Evolutionary conservation across 495 filamentous ascomycete genomes (phyloP), one percentile per base, ranked within the genome.

Genomic region (Thozetella sp.): DNA sequence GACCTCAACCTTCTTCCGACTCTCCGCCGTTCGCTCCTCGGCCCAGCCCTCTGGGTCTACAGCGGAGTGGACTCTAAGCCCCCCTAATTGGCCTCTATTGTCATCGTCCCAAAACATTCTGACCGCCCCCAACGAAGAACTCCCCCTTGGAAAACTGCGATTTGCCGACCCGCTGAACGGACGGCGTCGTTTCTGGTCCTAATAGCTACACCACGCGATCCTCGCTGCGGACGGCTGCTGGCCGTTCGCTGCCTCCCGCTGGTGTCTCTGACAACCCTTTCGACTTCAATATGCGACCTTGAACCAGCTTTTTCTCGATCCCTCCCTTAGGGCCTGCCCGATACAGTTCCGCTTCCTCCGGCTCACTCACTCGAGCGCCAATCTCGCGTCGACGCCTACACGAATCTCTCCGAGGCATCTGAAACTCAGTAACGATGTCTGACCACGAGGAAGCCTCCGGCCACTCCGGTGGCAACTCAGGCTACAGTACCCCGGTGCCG

Each of bases 51-150:
- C 79, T 88, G 93, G 92, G 90, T 92, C 84, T 93, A 95, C 79
- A 86, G 87, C 83, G 93, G 95, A 88, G 92, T 90, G 83, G 90
- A 93, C 82, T 95, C 93, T 82, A 93, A 95, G 83, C 95, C 95
- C 71, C 95, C 95, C 82, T 99, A 98, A 97, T 78, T 93, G 78
- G 82, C 69, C 78, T 79, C 82, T 67, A 55, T 25, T 40, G 51
- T 12, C 26, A 25, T 55, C 22, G 34, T n/a, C n/a, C n/a, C n/a
- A n/a, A n/a, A 19, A 55, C 30, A 45, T 56, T 62, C 56, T 62
- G 65, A 57, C 50, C 20, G 23, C 25, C 52, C 22, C 37, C 15
- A 22, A 26, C 56, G 24, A 51, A n/a, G n/a, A 22, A 45, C 40
- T 20, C 37, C 26, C 17, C 22, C 23, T 26, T n/a, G n/a, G n/a